Evolutionary conservation across 768 basidiomycete species (phyloP).

Genomic region (Pisolithus marmoratus): DNA sequence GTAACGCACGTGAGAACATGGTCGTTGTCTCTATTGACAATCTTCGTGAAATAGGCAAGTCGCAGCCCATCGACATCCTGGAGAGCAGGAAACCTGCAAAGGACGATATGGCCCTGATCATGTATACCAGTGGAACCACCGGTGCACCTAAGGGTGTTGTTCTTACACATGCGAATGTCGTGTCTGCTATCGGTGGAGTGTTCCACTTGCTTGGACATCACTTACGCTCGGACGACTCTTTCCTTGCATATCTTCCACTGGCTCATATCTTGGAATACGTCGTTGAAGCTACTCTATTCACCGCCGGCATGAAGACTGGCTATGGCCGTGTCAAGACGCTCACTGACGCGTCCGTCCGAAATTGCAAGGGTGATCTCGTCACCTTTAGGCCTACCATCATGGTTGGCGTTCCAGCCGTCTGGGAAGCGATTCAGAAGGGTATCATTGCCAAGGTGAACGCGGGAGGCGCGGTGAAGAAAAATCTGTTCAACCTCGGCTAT

Average conservation of each 20-base stretch:
- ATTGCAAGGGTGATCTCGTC: conserved; percentile 81
- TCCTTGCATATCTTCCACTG: conserved; percentile 88
- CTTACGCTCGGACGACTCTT: conserved; percentile 29
- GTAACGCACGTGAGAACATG: conserved; percentile 49
- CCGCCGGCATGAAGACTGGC: conserved; percentile 74
- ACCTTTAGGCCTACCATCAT: conserved; percentile 84
- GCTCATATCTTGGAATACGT: conserved; percentile 96
- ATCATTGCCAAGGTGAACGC: conserved; percentile 77
- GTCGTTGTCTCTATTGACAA: conserved; percentile 63
- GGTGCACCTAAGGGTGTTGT: conserved; percentile 94
- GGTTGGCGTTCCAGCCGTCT: conserved; percentile 93
- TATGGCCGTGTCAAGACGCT: conserved; percentile 95
- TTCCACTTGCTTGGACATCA: conserved; percentile 61
- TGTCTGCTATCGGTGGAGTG: conserved; percentile 84
- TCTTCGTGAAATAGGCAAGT: conserved; percentile 61
- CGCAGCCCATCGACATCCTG: conserved; percentile 45
- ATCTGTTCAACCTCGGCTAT: conserved; percentile 76
- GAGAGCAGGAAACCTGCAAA: conserved; percentile 43
- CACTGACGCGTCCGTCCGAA: conserved; percentile 88
- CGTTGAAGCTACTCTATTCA: conserved; percentile 76
- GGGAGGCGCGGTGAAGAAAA: conserved; percentile 61
- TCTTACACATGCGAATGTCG: conserved; percentile 81
- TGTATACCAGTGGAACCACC: conserved; percentile 89
- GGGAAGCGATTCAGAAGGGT: conserved; percentile 96
- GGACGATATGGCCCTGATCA: conserved; percentile 58